Conservation (phyloP, 768 basidiomycete species). For the Tricholoma saponaceum region DNA sequence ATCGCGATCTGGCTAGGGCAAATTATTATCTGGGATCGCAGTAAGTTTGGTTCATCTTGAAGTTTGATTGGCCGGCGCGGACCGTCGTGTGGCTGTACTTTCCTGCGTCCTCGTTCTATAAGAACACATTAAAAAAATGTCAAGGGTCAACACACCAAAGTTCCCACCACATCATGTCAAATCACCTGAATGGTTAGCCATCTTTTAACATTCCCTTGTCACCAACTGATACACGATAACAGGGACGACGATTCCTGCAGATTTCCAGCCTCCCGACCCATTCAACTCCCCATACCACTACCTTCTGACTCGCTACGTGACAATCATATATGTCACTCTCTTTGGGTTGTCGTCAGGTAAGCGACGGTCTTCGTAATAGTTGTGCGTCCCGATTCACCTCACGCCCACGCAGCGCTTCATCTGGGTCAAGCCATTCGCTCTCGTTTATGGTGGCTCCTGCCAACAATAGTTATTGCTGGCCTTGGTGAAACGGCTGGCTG, state of each 20-base stretch:
- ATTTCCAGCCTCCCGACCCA: background rate
- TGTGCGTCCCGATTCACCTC: background rate
- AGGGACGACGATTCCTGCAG: background rate
- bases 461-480: slow-evolving; percentile 44
- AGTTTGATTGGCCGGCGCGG: no score
- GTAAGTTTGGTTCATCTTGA: no score
- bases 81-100: no score
- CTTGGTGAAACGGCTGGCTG: slow-evolving; percentile 51
- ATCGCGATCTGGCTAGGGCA: no score
- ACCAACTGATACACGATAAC: background rate
- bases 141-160: background rate
- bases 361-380: background rate
- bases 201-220: background rate
- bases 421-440: slow-evolving; percentile 36
- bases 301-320: slow-evolving; percentile 33
- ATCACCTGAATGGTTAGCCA: background rate
- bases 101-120: no score
- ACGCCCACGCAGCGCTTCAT: slow-evolving; percentile 36
- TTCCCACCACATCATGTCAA: background rate
- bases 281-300: slow-evolving; percentile 31
- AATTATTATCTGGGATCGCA: no score
- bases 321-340: slow-evolving; percentile 33
- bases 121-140: no score
- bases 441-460: slow-evolving; percentile 49
- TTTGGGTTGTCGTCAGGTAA: slow-evolving; percentile 35